These are phyloP conservation scores for Malus fusca DNA, from an alignment of 306 rosid species.

Conservation along the genomic window DNA sequence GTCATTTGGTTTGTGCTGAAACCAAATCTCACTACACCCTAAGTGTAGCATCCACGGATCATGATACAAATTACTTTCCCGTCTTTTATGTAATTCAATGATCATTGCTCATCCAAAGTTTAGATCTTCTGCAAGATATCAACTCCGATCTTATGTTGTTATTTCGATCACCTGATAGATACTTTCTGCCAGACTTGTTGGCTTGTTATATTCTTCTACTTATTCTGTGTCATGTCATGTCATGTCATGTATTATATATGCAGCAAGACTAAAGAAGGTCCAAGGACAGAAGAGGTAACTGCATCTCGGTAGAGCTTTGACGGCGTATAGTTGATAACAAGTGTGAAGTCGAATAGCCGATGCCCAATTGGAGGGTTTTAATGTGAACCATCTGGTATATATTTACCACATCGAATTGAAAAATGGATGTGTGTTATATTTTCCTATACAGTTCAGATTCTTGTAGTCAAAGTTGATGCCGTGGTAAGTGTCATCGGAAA, in stretches of 20 bases:
- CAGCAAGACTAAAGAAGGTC: slow-evolving; percentile 30
- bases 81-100: background rate
- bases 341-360: background rate
- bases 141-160: background rate
- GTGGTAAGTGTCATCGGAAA: background rate
- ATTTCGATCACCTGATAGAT: background rate
- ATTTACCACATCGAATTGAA: background rate
- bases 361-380: background rate
- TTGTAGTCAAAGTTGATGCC: background rate
- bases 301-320: slow-evolving; percentile 1
- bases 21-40: background rate
- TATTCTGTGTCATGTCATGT: background rate
- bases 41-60: too few relatives aligned
- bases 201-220: background rate
- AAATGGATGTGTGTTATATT: background rate
- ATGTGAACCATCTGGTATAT: background rate
- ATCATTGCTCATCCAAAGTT: background rate
- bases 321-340: background rate
- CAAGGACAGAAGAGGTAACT: slow-evolving; percentile 17
- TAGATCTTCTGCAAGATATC: background rate
- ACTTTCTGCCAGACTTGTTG: background rate
- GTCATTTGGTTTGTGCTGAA: too few relatives aligned
- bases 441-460: background rate
- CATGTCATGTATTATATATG: slow-evolving; percentile 2
- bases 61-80: too few relatives aligned